phyloP scores from a whole-genome alignment of 306 rosid genomes.

The Notholithocarpus densiflorus region DNA sequence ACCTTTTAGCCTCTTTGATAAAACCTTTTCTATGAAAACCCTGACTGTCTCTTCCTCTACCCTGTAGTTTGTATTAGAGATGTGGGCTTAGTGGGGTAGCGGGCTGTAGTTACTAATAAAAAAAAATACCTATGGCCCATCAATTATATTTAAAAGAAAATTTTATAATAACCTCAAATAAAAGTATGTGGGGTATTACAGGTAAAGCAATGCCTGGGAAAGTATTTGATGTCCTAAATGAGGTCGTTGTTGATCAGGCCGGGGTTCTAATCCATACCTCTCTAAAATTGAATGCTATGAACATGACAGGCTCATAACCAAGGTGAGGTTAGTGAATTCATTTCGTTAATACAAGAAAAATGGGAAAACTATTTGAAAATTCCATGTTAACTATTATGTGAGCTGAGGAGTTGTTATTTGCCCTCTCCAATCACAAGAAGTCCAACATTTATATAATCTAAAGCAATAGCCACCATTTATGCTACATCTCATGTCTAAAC shows the following conservation, averaged over 20 bases:
- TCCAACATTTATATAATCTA: neutral
- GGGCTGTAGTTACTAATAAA: no score
- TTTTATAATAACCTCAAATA: no score
- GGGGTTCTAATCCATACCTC: constrained; percentile 98
- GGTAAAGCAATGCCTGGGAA: constrained; percentile 93
- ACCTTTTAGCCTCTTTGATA: no score
- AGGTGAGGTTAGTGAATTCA: constrained; percentile 48
- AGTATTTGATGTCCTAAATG: constrained; percentile 88
- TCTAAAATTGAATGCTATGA: constrained; percentile 96
- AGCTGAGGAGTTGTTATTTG: neutral
- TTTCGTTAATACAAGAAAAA: neutral
- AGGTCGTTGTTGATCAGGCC: constrained; percentile 85
- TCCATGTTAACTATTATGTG: neutral
- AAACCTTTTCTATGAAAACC: no score
- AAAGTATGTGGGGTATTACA: no score
- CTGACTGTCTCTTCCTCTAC: no score
- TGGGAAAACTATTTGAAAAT: neutral
- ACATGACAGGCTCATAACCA: constrained; percentile 88
- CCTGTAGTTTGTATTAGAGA: no score
- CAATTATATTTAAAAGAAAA: no score
- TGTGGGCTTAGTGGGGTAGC: no score
- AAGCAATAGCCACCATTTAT: neutral
- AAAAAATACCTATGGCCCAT: no score
- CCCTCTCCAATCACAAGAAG: neutral
- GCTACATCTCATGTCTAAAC: constrained; percentile 13